Percentiles rank a stretch among this genome's conserved stretches.
phyloP scores from a whole-genome alignment of 1,284 basidiomycete species.

The Ceratobasidium sp. region DNA sequence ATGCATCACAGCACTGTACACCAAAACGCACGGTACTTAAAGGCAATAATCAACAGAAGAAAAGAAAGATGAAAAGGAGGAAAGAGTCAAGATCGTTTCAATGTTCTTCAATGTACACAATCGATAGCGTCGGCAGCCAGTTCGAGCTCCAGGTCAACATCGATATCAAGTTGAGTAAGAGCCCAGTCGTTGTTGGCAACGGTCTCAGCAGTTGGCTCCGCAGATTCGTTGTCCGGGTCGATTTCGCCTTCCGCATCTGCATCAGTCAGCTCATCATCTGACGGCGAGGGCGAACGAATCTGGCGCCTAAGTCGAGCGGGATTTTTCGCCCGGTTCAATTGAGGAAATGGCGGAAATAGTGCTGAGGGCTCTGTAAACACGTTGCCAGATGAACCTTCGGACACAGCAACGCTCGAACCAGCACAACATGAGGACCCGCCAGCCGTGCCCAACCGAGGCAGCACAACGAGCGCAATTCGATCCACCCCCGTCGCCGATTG shows the following conservation, averaged over 20 bases:
- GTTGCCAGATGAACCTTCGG: background rate
- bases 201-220: background rate
- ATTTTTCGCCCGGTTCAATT: background rate
- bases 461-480: constrained; percentile 27
- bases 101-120: background rate
- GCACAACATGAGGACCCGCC: constrained; percentile 2
- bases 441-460: constrained; percentile 11
- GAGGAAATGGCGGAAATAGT: background rate
- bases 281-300: constrained; percentile 27
- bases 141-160: constrained; percentile 30
- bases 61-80: background rate
- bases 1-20: background rate
- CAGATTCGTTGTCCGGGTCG: constrained; percentile 22
- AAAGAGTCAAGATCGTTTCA: background rate
- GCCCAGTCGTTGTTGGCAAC: constrained; percentile 24
- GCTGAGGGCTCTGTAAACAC: background rate
- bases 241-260: constrained; percentile 35
- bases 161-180: constrained; percentile 25
- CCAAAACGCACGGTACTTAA: background rate
- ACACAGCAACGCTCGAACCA: background rate
- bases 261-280: constrained; percentile 29
- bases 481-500: constrained; percentile 31
- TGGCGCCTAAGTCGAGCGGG: constrained; percentile 3
- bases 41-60: background rate
- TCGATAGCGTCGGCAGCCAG: constrained; percentile 32